Base-by-base conservation (phyloP, 768 basidiomycete species). In the Boletus subcaerulescens region DNA sequence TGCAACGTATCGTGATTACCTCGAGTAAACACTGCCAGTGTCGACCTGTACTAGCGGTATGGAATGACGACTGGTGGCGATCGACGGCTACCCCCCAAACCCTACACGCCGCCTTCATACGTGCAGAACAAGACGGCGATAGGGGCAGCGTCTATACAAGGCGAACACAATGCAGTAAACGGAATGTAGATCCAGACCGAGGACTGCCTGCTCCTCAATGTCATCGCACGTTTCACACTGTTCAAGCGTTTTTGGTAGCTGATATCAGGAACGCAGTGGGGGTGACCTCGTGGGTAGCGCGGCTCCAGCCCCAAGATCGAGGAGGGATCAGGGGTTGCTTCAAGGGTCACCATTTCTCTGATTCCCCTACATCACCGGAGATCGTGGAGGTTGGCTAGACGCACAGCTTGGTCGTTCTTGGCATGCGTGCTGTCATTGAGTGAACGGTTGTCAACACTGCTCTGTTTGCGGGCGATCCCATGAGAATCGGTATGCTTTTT, bases 21-120 rank as follows among this genome's bases (percentile, higher is more conserved):
- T 52, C 45, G 50, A 56, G 53, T 24, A 12, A 57, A 44, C 17
- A 7, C 43, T 13, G 32, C 17, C 22, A 13, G 17, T 17, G 13
- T 32, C 48, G 48, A 38, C 46, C 45, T 51, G 46, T 18, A 42
- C 50, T 38, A 49, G 45, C 42, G 44, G 49, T 32, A 47, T 47
- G 39, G 29, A 40, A 48, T 31, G 29, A 24, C 12, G 32, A 43
- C 20, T 17, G 10, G 39, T 39, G 58, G 45, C 46, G 39, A 53
- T 58, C 46, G 35, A 52, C 48, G 35, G 35, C 12, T 44, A n/a
- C 49, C 42, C 51, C 44, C 45, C 5, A 52, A 62, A 48, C 52
- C 51, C 40, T 45, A 56, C 60, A 65, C 45, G 57, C 57, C 57
- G 39, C 50, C 40, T 59, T 15, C 60, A 22, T 48, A 44, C 51